Evolutionary conservation across 1,139 yeast genomes (phyloP), one percentile per base, ranked within the genome.

Genomic region (Kodamaea arcana): DNA sequence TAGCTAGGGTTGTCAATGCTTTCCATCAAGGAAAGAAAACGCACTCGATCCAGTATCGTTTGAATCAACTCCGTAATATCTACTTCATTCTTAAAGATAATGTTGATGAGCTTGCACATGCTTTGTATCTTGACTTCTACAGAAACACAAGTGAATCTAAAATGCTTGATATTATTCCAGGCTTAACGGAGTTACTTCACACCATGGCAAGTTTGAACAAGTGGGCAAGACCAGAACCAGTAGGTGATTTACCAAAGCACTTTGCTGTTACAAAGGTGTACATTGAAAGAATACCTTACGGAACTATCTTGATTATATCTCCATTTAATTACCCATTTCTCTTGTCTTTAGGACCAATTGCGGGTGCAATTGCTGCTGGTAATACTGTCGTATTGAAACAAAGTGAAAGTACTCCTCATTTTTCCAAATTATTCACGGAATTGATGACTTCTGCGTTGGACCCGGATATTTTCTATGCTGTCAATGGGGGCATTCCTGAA

Each of bases 261-360:
- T 39, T 77, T 64, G 53, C 65, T 32, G 62, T 76, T 18, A 62
- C 75, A 31, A 66, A 69, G 1, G 71, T 78, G 4, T 63, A 64
- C 34, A 61, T 84, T 31, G 83, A 82, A 48, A 72, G 73, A 44
- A 77, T 78, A 32, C 92, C 97, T 2, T 59, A 79, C 43, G 97
- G 97, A 2, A 75, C 78, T 4, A 84, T 84, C 2, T 69, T 88
- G 44, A 67, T 90, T 37, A 78, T 88, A 35, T 65, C 88, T 1
- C 96, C 97, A 0, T 90, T 85, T 74, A 92, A 90, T 62, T 92
- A 83, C 56, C 98, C 97, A 1, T 58, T 85, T 34, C 45, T 75
- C 29, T 64, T 90, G 43, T 54, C 86, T 0, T 44, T 88, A 17
- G 67, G 76, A 12, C 88, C 97, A 0, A 52, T 90, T 13, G 69